Conservation (phyloP, 306 rosid species). For the Medicago lupulina region DNA sequence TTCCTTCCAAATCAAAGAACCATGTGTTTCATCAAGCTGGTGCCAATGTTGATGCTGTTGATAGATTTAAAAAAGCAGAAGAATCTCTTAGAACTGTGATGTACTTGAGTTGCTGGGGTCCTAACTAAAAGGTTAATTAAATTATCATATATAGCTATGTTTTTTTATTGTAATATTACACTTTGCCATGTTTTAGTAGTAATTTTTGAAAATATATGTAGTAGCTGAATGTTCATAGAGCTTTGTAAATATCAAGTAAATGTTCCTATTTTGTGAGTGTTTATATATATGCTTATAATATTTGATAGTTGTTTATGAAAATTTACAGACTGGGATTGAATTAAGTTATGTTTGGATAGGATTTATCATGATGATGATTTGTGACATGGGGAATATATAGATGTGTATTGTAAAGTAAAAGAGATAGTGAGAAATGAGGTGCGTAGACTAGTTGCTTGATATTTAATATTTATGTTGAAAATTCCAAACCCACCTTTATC, state of each 20-base stretch:
- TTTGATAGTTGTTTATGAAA: constrained; percentile 10
- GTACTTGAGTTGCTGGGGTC: constrained; percentile 72
- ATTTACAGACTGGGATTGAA: neutral
- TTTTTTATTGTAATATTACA: neutral
- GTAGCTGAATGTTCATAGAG: constrained; percentile 27
- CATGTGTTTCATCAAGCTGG: constrained; percentile 38
- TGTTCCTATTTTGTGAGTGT: constrained; percentile 9
- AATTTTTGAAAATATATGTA: constrained; percentile 26
- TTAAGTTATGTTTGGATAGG: neutral
- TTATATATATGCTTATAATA: neutral
- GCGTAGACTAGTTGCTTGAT: neutral
- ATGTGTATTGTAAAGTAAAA: too few species aligned
- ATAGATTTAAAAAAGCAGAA: constrained; percentile 55
- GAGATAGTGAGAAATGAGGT: neutral
- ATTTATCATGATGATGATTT: too few species aligned
- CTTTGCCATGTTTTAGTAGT: neutral
- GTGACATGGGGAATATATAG: too few species aligned
- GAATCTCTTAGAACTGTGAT: constrained; percentile 70
- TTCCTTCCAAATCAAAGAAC: constrained; percentile 20
- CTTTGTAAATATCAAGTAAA: constrained; percentile 8
- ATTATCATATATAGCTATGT: neutral
- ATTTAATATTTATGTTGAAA: neutral
- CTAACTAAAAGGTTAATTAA: constrained; percentile 25
- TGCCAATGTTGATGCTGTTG: constrained; percentile 35
- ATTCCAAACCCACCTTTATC: constrained; percentile 26